Evolutionary conservation across 495 filamentous ascomycete genomes (phyloP).

Genomic region (Echria macrotheca): DNA sequence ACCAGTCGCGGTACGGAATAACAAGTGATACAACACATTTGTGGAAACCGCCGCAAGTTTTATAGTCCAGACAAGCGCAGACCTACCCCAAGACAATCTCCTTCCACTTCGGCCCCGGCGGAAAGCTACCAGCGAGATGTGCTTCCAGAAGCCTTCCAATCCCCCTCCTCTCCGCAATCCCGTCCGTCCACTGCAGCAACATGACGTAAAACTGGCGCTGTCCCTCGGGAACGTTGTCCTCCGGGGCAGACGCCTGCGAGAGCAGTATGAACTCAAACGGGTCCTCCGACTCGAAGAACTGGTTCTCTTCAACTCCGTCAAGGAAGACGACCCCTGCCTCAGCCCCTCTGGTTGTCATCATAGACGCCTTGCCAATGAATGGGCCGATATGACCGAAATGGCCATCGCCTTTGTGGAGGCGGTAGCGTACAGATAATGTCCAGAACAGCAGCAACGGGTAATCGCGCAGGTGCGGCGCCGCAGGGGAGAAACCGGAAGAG

Average conservation of each 20-base stretch:
- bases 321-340: not conserved
- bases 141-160: not conserved
- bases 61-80: too few species aligned
- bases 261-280: not conserved
- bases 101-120: not conserved
- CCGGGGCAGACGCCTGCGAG: too few species aligned
- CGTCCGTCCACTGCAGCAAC: not conserved
- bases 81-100: not conserved
- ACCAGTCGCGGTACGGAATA: too few species aligned
- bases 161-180: not conserved
- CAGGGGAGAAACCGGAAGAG: too few species aligned
- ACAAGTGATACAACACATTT: too few species aligned
- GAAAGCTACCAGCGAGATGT: not conserved
- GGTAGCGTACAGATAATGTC: not conserved
- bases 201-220: not conserved
- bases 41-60: too few species aligned
- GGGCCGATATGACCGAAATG: too few species aligned
- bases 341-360: not conserved
- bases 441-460: not conserved
- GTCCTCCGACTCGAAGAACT: not conserved
- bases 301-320: not conserved
- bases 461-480: too few species aligned
- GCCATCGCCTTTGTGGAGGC: not conserved
- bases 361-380: not conserved
- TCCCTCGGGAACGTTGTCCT: not conserved